Conservation (phyloP, 352 stramenopile genomes). For the Phytophthora citrophthora region DNA sequence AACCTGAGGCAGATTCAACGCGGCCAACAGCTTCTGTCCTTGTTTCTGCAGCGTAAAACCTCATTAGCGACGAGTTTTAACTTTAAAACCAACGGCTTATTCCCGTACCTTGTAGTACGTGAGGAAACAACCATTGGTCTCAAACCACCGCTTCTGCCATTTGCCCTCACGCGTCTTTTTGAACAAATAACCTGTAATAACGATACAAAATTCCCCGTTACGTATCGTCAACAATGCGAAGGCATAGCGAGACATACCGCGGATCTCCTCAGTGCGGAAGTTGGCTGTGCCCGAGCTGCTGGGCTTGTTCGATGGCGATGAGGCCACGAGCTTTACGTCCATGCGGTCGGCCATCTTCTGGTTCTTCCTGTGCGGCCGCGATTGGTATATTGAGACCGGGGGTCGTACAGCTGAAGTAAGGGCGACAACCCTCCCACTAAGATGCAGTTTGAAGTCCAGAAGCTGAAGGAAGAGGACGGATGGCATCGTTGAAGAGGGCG, state of each 20-base stretch:
- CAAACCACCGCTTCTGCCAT: conserved; percentile 99
- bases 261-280: conserved; percentile 79
- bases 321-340: conserved; percentile 54
- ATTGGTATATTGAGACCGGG: conserved; percentile 26
- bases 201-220: conserved; percentile 3
- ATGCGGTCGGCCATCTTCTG: conserved; percentile 35
- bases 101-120: conserved; percentile 97
- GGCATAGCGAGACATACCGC: conserved; percentile 32
- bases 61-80: background rate
- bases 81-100: conserved; percentile 4
- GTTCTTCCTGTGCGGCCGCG: conserved; percentile 22
- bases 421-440: conserved; percentile 10
- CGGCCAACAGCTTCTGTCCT: conserved; percentile 94
- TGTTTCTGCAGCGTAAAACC: conserved; percentile 66
- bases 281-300: conserved; percentile 65
- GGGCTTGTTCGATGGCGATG: conserved; percentile 48
- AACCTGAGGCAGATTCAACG: conserved; percentile 94
- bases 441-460: background rate
- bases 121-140: conserved; percentile 98
- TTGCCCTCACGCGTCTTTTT: conserved; percentile 95
- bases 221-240: background rate
- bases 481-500: conserved; percentile 21
- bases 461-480: conserved; percentile 8
- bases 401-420: conserved; percentile 2
- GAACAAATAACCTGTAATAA: conserved; percentile 86